These are phyloP conservation scores for Cutaneotrichosporon curvatum DNA, from an alignment of 1,284 basidiomycete genomes.

Conservation along the genomic window DNA sequence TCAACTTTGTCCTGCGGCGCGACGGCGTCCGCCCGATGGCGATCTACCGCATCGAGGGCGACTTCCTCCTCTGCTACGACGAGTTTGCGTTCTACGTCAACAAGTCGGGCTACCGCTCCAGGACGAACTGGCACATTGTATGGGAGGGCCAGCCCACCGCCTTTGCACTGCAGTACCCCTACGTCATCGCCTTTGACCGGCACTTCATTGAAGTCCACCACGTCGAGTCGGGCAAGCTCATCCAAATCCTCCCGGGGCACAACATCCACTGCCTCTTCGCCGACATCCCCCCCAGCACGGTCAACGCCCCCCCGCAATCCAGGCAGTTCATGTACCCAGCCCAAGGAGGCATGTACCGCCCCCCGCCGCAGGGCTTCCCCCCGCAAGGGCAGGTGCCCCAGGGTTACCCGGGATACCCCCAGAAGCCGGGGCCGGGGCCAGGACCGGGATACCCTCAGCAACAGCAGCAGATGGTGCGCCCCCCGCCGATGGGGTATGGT, in stretches of 20 bases:
- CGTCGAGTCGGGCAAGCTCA: conserved; percentile 83
- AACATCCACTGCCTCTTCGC: conserved; percentile 85
- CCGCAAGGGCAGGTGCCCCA: neutral
- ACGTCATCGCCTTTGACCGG: conserved; percentile 93
- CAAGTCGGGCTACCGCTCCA: conserved; percentile 86
- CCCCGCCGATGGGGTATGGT: conserved; percentile 5
- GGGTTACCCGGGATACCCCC: conserved; percentile 5
- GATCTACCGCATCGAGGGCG: conserved; percentile 93
- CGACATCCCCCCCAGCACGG: conserved; percentile 74
- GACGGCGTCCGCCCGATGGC: conserved; percentile 90
- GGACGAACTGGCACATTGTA: conserved; percentile 85
- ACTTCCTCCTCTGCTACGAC: conserved; percentile 96
- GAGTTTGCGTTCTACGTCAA: conserved; percentile 99
- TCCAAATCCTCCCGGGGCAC: conserved; percentile 91
- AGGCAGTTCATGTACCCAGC: conserved; percentile 32
- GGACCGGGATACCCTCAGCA: neutral
- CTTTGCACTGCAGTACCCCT: conserved; percentile 94
- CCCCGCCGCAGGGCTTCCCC: conserved; percentile 2
- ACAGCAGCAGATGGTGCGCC: neutral
- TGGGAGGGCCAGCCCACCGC: conserved; percentile 94
- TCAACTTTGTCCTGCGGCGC: conserved; percentile 88
- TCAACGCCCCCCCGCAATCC: conserved; percentile 31
- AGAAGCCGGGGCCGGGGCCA: neutral
- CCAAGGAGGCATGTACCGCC: conserved; percentile 5
- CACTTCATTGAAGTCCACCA: conserved; percentile 95